phyloP scores from a whole-genome alignment of 768 basidiomycete species.

The Cystobasidium onofrii region DNA sequence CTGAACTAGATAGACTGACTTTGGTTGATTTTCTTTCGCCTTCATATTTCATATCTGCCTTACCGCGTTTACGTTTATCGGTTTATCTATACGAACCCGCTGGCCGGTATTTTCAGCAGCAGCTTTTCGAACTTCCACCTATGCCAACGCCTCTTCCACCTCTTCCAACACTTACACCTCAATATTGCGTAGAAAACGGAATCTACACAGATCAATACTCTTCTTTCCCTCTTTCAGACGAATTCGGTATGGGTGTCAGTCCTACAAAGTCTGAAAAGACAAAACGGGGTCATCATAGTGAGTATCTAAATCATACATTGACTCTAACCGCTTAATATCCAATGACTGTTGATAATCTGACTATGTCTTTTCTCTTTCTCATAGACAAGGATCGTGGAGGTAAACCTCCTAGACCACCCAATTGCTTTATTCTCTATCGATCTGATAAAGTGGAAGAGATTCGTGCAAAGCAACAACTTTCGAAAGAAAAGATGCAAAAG shows the following conservation, averaged over 20 bases:
- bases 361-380: neutral
- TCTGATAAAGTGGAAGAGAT: constrained; percentile 7
- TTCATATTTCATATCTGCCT: too few species aligned
- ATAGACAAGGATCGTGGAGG: neutral
- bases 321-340: too few species aligned
- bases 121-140: neutral
- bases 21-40: too few species aligned
- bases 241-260: neutral
- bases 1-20: too few species aligned
- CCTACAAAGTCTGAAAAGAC: neutral
- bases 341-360: neutral
- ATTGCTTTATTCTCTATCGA: neutral
- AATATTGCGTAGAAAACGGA: neutral
- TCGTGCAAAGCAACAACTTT: neutral
- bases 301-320: neutral
- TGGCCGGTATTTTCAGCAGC: neutral
- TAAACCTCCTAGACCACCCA: neutral
- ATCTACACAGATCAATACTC: neutral
- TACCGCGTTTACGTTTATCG: too few species aligned
- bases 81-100: too few species aligned
- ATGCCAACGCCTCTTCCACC: neutral
- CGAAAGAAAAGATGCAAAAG: neutral
- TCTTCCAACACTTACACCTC: neutral
- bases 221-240: neutral
- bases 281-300: neutral